phyloP scores from a whole-genome alignment of 2,329 filamentous ascomycete genomes.

The Ophiostoma novo-ulmi region DNA sequence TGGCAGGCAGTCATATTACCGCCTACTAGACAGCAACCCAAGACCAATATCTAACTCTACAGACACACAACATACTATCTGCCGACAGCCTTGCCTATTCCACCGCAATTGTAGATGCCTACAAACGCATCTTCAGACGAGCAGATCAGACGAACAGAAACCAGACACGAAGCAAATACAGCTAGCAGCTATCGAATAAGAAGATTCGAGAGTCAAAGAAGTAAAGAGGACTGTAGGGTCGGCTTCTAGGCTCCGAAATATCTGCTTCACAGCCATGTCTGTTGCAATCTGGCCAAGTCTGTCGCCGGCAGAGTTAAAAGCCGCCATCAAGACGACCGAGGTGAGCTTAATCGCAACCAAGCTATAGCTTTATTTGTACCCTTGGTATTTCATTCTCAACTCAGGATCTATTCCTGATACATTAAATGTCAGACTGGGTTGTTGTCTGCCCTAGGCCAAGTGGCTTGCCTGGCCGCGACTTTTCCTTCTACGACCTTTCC shows the following conservation, averaged over 20 bases:
- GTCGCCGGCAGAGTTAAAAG: constrained; percentile 46
- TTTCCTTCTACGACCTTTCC: neutral
- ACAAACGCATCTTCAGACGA: neutral
- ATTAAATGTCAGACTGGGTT: constrained; percentile 19
- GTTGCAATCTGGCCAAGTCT: constrained; percentile 55
- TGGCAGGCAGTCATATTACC: neutral
- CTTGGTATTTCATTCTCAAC: neutral
- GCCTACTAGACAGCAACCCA: neutral
- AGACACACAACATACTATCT: neutral
- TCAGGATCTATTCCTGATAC: neutral
- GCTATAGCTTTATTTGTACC: neutral
- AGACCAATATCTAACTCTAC: neutral
- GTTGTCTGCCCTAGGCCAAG: constrained; percentile 15
- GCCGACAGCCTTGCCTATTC: neutral
- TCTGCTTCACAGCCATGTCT: constrained; percentile 42
- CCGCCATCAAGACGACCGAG: constrained; percentile 46
- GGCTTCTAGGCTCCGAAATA: neutral
- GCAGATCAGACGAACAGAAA: neutral
- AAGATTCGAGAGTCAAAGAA: neutral
- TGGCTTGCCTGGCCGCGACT: neutral
- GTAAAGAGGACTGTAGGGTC: neutral
- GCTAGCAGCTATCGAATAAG: neutral
- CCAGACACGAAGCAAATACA: neutral
- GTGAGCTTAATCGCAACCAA: constrained; percentile 36
- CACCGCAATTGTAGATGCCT: neutral